Conservation (phyloP, 2,329 filamentous ascomycete genomes). For the Aspergillus fumigatiaffinis region DNA sequence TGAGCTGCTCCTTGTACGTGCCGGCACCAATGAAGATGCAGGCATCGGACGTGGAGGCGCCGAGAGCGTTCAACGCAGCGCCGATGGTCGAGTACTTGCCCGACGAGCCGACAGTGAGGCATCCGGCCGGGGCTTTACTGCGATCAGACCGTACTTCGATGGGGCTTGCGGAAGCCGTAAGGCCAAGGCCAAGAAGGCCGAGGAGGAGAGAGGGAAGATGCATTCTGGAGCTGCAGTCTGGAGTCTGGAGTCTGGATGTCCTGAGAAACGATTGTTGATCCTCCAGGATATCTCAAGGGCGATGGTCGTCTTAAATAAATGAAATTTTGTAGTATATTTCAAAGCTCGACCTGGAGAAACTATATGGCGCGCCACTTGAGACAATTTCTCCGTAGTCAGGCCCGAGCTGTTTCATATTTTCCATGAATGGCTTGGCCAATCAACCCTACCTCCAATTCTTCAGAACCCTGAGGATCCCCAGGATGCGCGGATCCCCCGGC, state of each 20-base stretch:
- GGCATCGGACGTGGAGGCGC: conserved; percentile 18
- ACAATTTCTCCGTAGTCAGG: no score
- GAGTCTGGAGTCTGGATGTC: no score
- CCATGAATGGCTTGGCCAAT: not conserved
- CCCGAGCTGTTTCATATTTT: not conserved
- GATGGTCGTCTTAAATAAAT: not conserved
- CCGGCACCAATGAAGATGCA: conserved; percentile 33
- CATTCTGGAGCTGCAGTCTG: conserved; percentile 1
- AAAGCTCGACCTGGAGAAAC: not conserved
- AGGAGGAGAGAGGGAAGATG: conserved; percentile 5
- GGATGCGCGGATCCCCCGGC: no score
- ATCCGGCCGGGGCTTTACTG: conserved; percentile 21
- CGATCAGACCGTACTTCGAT: conserved; percentile 12
- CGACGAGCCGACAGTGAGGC: conserved; percentile 20
- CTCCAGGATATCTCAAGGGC: no score
- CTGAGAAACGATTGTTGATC: not conserved
- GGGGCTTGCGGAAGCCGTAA: conserved; percentile 1
- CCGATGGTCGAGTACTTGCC: conserved; percentile 23
- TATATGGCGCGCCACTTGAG: no score
- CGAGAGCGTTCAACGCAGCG: conserved; percentile 24
- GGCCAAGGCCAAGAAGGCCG: conserved; percentile 8
- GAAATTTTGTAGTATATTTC: not conserved
- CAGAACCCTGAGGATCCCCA: no score
- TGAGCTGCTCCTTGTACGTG: conserved; percentile 31
- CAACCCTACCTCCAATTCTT: no score